phyloP scores from a whole-genome alignment of 805 yeast genomes.

The Blastobotrys mokoenaii region DNA sequence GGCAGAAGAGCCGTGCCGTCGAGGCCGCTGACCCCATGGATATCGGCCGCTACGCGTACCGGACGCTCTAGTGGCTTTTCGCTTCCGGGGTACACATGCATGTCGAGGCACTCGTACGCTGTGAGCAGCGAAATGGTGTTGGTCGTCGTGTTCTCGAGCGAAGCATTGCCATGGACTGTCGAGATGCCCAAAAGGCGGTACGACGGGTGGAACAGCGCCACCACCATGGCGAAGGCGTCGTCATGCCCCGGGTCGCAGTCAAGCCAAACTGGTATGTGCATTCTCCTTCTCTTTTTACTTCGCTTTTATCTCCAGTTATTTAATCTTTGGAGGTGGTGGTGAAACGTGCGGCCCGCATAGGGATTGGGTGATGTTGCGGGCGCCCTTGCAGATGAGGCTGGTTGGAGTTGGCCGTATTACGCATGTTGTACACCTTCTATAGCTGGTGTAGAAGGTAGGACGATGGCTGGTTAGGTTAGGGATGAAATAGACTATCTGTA shows the following conservation, averaged over 20 bases:
- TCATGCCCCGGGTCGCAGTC: conserved; percentile 94
- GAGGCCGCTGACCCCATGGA: conserved; percentile 69
- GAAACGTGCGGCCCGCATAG: too few relatives aligned
- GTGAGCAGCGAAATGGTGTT: conserved; percentile 64
- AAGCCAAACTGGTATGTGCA: conserved; percentile 62
- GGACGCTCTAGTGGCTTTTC: conserved; percentile 45
- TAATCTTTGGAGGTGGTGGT: too few relatives aligned
- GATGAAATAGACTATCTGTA: too few relatives aligned
- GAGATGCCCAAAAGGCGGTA: conserved; percentile 60
- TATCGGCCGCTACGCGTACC: conserved; percentile 47
- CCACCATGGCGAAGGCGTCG: conserved; percentile 66
- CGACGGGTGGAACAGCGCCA: conserved; percentile 53
- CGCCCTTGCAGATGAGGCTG: too few relatives aligned
- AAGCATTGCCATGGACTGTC: conserved; percentile 66
- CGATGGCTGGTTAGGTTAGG: too few relatives aligned
- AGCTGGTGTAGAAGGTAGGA: too few relatives aligned
- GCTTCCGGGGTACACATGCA: conserved; percentile 65
- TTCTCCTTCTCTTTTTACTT: background rate
- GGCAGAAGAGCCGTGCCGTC: conserved; percentile 67
- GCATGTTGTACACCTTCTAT: too few relatives aligned
- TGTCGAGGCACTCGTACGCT: conserved; percentile 37
- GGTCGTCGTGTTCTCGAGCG: conserved; percentile 53
- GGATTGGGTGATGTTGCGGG: too few relatives aligned
- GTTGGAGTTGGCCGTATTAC: too few relatives aligned
- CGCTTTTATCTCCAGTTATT: background rate